Conservation (phyloP, 495 filamentous ascomycete genomes). For the Hypomontagnella submonticulosa region DNA sequence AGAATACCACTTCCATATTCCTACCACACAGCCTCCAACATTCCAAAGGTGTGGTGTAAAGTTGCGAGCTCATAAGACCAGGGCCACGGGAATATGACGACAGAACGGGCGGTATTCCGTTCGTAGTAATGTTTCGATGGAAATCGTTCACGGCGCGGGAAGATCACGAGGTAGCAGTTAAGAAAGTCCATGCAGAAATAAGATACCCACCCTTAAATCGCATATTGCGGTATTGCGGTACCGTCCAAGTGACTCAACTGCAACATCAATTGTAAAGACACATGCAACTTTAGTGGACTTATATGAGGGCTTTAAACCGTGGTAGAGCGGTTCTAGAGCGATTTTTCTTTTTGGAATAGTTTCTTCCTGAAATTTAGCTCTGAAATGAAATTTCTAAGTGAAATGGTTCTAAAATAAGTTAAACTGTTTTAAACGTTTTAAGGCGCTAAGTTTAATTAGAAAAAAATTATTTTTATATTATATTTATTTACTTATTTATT, state of each 20-base stretch:
- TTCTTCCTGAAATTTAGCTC: too few species aligned
- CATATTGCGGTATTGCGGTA: constrained; percentile 23
- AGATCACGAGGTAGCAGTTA: constrained; percentile 41
- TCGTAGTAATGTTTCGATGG: constrained; percentile 27
- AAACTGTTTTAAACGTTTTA: too few species aligned
- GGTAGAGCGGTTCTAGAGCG: too few species aligned
- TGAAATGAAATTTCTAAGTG: too few species aligned
- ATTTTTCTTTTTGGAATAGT: too few species aligned
- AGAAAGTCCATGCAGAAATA: constrained; percentile 38
- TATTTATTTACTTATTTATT: too few species aligned
- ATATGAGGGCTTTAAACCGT: too few species aligned
- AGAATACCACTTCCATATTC: too few species aligned
- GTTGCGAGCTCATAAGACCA: constrained; percentile 39
- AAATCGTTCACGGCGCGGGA: constrained; percentile 13
- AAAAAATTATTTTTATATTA: too few species aligned
- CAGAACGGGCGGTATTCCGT: constrained; percentile 33
- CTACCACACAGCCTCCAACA: constrained; percentile 25
- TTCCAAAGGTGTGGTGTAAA: constrained; percentile 34
- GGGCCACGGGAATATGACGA: constrained; percentile 38
- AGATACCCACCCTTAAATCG: constrained; percentile 34
- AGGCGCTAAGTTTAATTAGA: too few species aligned
- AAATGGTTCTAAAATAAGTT: too few species aligned
- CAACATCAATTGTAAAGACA: constrained; percentile 25
- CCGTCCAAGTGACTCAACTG: constrained; percentile 27
- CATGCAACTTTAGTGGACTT: too few species aligned